Evolutionary conservation across 1,139 yeast genomes (phyloP), one percentile per base, ranked within the genome.

Genomic region (Insectozyma bohioensis): DNA sequence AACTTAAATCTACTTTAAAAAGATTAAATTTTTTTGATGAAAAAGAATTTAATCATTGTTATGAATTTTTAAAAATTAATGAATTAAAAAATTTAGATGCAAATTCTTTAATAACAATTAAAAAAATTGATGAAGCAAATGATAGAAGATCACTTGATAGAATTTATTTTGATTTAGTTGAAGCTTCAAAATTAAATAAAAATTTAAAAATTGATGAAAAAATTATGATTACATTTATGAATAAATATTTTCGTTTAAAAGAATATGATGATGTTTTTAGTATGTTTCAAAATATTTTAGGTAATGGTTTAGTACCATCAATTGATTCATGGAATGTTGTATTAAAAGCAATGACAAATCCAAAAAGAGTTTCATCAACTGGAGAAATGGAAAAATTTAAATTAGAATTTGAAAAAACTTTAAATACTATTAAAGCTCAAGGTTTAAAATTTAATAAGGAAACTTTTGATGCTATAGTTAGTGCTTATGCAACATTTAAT

Each of bases 401-500:
- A 6, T 37, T 30, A 2, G 53, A 53, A 17, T 49, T 68, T 19
- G 67, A 62, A 20, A 47, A 54, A 26, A 51, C 62, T 3, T 41
- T 67, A 11, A 48, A 47, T 13, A 63, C 73, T 7, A 56, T 64
- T 43, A 26, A 43, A 7, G 46, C 44, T 6, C 19, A 35, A 11
- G 63, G 58, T 1, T 46, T 48, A 10, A 37, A 47, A 6, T 45
- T 64, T 26, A 54, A 54, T 15, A 53, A 70, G 1, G 54, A 52
- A 30, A 51, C 60, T 0, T 43, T 67, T 27, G 54, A 68, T 1
- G 47, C 59, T 4, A 51, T 66, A 12, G 52, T 66, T 8, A 60
- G 63, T 20, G 56, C 63, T 11, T 67, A 53, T 43, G 58, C 74
- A 26, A 66, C 64, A 46, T 54, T 65, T 44, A 51, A 53, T 40